Percentiles rank a stretch among this genome's conserved stretches.
These are phyloP conservation scores for Colletotrichum magnum DNA, from an alignment of 2,329 filamentous ascomycete genomes.

Conservation along the genomic window DNA sequence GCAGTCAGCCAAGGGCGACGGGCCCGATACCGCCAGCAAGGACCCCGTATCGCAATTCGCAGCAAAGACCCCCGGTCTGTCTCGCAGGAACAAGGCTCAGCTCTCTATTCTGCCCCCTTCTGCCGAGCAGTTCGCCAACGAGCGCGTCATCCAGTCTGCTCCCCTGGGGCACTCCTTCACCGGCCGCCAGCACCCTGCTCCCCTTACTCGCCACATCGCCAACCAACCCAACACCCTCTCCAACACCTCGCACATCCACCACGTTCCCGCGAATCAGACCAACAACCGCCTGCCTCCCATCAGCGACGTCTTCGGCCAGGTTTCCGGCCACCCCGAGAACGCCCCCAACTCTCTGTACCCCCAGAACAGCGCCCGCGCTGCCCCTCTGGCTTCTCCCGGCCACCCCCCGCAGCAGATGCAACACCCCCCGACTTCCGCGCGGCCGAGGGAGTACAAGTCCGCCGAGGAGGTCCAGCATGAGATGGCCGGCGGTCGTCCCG, in stretches of 20 bases:
- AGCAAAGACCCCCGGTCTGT: constrained; percentile 81
- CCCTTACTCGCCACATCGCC: constrained; percentile 81
- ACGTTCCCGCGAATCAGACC: constrained; percentile 88
- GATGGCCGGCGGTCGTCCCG: constrained; percentile 90
- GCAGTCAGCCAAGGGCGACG: constrained; percentile 84
- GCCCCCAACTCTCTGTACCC: constrained; percentile 68
- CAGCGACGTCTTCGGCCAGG: constrained; percentile 91
- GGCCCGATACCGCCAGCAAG: constrained; percentile 68
- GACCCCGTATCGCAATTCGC: constrained; percentile 64
- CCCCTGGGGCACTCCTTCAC: constrained; percentile 96
- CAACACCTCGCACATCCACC: constrained; percentile 91
- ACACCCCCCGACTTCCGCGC: constrained; percentile 68
- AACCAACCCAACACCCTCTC: constrained; percentile 88
- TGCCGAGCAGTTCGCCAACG: constrained; percentile 91
- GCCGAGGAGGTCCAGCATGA: constrained; percentile 96
- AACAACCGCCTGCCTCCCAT: constrained; percentile 94
- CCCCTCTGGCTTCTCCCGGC: constrained; percentile 81
- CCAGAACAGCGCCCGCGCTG: constrained; percentile 68
- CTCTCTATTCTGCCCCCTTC: constrained; percentile 96
- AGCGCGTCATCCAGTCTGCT: constrained; percentile 96
- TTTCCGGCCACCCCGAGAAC: constrained; percentile 74
- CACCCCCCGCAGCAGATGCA: constrained; percentile 70
- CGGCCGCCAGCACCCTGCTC: constrained; percentile 84
- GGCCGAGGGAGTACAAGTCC: constrained; percentile 90
- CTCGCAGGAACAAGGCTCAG: constrained; percentile 83